These are phyloP conservation scores for Acer yangbiense DNA, from an alignment of 345 rosid genomes.

Conservation along the genomic window DNA sequence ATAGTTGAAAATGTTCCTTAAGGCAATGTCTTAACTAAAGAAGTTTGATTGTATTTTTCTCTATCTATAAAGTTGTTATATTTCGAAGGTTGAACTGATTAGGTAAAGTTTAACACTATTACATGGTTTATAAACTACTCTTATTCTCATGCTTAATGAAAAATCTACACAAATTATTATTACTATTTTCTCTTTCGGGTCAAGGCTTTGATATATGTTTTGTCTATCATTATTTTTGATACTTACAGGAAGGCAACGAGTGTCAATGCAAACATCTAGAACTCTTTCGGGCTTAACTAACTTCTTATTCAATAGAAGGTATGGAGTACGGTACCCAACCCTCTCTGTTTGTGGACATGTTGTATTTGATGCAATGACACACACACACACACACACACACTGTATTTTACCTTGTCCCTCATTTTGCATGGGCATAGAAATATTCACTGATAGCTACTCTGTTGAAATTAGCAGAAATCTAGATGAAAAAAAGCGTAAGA, in stretches of 20 bases:
- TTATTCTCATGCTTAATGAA: neutral
- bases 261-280: conserved; percentile 67
- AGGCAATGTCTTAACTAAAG: no score
- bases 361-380: neutral
- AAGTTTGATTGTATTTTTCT: neutral
- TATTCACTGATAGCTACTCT: conserved; percentile 7
- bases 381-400: no score
- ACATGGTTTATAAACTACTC: neutral
- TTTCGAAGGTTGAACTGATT: neutral
- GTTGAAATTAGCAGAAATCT: conserved; percentile 43
- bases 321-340: conserved; percentile 1
- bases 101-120: neutral
- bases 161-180: neutral
- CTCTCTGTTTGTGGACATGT: neutral
- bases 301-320: conserved; percentile 80
- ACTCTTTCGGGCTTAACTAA: conserved; percentile 62
- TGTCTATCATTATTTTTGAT: neutral
- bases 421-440: neutral
- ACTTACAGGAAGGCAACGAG: conserved; percentile 53
- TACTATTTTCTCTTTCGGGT: neutral
- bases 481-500: conserved; percentile 58
- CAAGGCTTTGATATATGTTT: neutral
- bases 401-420: no score
- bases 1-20: no score
- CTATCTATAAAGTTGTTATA: neutral